phyloP scores from a whole-genome alignment of 2,329 filamentous ascomycete genomes.

The Bisporella sp. region DNA sequence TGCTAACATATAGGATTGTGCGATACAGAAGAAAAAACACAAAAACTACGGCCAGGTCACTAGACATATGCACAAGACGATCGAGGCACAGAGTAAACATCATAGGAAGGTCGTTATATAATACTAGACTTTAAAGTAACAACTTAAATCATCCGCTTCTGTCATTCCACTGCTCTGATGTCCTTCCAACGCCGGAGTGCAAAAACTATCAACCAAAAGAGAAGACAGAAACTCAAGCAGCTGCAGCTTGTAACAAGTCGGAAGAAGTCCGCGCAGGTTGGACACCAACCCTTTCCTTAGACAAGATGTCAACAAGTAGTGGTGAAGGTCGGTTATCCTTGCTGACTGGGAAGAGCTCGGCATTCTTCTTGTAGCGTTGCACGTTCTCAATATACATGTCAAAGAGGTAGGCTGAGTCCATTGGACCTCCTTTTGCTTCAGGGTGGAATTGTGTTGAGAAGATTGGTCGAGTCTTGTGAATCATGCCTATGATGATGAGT shows the following conservation, averaged over 20 bases:
- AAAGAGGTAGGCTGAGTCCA: slow-evolving; percentile 93
- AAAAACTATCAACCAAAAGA: background rate
- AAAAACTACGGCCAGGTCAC: too few species aligned
- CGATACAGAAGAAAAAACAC: too few species aligned
- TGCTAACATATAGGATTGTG: too few species aligned
- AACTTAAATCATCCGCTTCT: background rate
- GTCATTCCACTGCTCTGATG: background rate
- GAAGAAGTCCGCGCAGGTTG: slow-evolving; percentile 21
- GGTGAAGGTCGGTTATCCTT: slow-evolving; percentile 84
- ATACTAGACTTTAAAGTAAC: background rate
- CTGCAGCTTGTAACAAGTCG: slow-evolving; percentile 15
- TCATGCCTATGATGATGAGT: slow-evolving; percentile 52
- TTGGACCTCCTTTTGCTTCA: slow-evolving; percentile 93
- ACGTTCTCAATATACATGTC: slow-evolving; percentile 94
- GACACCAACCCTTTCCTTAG: slow-evolving; percentile 92
- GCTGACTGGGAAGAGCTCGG: slow-evolving; percentile 60
- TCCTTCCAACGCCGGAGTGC: background rate
- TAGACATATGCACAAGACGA: background rate
- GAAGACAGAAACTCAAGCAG: slow-evolving; percentile 11
- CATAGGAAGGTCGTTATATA: background rate
- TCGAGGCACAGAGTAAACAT: background rate
- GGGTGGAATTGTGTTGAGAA: slow-evolving; percentile 99
- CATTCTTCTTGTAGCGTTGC: slow-evolving; percentile 77
- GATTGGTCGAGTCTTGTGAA: slow-evolving; percentile 92
- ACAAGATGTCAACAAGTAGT: slow-evolving; percentile 81